Conservation (phyloP, 768 basidiomycete genomes). For the Thelephora ganbajun region DNA sequence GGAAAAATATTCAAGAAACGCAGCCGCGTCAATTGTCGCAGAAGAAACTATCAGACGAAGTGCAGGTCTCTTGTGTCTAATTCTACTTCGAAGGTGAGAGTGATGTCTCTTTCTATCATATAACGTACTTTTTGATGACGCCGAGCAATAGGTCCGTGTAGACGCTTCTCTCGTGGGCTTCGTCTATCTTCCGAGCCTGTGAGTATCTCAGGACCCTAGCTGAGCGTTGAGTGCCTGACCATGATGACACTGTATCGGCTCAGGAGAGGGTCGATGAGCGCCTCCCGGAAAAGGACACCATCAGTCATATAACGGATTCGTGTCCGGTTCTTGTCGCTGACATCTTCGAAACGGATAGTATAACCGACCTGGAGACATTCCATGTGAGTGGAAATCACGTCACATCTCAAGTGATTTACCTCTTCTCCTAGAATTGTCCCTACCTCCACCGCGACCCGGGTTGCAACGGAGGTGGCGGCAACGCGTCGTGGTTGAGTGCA, state of each 20-base stretch:
- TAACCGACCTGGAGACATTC: conserved; percentile 69
- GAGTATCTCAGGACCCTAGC: neutral
- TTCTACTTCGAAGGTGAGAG: conserved; percentile 31
- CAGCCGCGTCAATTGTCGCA: conserved; percentile 87
- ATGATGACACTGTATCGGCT: conserved; percentile 92
- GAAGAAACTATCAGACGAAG: conserved; percentile 90
- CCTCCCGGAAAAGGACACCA: conserved; percentile 94
- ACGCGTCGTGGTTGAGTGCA: conserved; percentile 91
- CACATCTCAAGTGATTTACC: conserved; percentile 24
- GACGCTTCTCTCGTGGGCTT: conserved; percentile 93
- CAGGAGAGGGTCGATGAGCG: conserved; percentile 81
- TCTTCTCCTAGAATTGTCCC: conserved; percentile 83
- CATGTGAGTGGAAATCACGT: neutral
- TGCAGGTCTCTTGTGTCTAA: conserved; percentile 80
- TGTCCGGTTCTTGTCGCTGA: conserved; percentile 72
- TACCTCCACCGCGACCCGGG: conserved; percentile 84
- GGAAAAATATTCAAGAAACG: conserved; percentile 84
- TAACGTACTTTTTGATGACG: conserved; percentile 74
- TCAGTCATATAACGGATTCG: conserved; percentile 95
- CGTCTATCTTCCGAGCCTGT: conserved; percentile 57
- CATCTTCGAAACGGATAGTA: conserved; percentile 92
- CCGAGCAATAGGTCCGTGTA: conserved; percentile 92
- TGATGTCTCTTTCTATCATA: neutral
- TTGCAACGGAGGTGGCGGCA: conserved; percentile 89
- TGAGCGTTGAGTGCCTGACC: conserved; percentile 27